Percentiles rank a stretch among this genome's conserved stretches.
phyloP scores from a whole-genome alignment of 148 eudicot species.

The Camellia sinensis region DNA sequence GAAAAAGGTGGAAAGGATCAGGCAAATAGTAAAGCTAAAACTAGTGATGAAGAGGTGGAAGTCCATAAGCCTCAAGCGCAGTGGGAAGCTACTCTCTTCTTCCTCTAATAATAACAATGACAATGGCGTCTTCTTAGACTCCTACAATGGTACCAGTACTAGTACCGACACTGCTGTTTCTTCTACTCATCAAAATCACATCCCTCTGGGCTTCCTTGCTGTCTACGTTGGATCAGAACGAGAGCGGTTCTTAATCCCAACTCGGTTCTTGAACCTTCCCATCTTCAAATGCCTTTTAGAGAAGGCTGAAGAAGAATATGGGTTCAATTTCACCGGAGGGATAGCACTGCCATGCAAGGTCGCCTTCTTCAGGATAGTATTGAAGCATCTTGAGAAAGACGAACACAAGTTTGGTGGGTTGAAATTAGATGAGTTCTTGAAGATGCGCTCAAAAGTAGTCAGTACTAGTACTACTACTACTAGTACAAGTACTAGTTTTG shows the following conservation, averaged over 20 bases:
- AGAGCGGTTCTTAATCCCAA: conserved; percentile 31
- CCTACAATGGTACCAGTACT: no score
- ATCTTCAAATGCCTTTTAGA: conserved; percentile 24
- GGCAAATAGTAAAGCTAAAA: no score
- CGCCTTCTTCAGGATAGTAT: conserved; percentile 7
- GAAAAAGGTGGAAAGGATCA: no score
- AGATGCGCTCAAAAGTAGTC: conserved; percentile 6
- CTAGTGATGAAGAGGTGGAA: no score
- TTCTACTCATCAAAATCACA: no score
- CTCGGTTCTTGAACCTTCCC: conserved; percentile 32
- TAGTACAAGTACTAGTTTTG: not conserved
- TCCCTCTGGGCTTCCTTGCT: conserved; percentile 24
- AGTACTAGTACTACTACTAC: no score
- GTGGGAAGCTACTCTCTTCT: no score
- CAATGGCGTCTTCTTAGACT: no score
- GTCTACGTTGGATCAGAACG: conserved; percentile 30
- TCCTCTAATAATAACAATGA: no score
- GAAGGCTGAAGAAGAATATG: conserved; percentile 35
- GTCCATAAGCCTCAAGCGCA: no score
- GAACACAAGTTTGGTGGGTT: conserved; percentile 22
- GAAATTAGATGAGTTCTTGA: conserved; percentile 23
- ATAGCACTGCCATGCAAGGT: conserved; percentile 26
- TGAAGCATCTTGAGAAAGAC: conserved; percentile 21
- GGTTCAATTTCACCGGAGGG: conserved; percentile 25
- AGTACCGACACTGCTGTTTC: no score